Evolutionary conservation across 2,329 filamentous ascomycete genomes (phyloP), one percentile per base, ranked within the genome.

Genomic region (Pseudocercospora pini-densiflorae): DNA sequence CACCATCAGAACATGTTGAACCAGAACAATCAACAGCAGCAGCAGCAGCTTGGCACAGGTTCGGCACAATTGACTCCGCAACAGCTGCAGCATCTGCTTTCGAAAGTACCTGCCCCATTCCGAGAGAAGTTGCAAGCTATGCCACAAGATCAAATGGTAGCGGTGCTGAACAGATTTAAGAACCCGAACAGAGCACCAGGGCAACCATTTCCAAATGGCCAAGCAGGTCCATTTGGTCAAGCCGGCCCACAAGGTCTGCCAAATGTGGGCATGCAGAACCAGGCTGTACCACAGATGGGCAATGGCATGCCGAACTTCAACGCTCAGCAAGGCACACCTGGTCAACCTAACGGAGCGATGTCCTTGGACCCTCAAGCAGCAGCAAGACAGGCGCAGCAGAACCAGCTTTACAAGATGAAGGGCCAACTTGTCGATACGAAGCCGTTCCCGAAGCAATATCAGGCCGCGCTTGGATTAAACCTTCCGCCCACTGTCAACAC

Each of bases 401-500:
- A 70, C 33, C 65, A 66, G 47, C 33, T 62, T 5, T 24, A 63
- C 29, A 62, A 63, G 21, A 47, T 73, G n/a, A 59, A 68, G 47
- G 29, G 40, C 14, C 64, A 67, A 40, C 60, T 66, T 12, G 66
- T 69, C 63, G 70, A 71, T 53, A 29, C 58, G 40, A 67, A 66
- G 59, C 65, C 68, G 7, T 71, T 69, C 43, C 70, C 65, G 29
- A 69, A 66, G 55, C 51, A 63, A 24, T 45, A 65, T 36, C 61
- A 68, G 29, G 61, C 51, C 14, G 53, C 65, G 47, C 57, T 68
- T 4, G 62, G 61, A 31, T 69, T 70, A 43, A 66, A 68, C 9
- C 71, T 86, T 9, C 86, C 86, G 5, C 82, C 81, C 29, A 76
- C 83, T 12, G 78, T 88, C 24, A 84, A 81, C 70, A 83, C 81